Conservation (phyloP, 2,329 filamentous ascomycete genomes). For the Fusarium sp. region DNA sequence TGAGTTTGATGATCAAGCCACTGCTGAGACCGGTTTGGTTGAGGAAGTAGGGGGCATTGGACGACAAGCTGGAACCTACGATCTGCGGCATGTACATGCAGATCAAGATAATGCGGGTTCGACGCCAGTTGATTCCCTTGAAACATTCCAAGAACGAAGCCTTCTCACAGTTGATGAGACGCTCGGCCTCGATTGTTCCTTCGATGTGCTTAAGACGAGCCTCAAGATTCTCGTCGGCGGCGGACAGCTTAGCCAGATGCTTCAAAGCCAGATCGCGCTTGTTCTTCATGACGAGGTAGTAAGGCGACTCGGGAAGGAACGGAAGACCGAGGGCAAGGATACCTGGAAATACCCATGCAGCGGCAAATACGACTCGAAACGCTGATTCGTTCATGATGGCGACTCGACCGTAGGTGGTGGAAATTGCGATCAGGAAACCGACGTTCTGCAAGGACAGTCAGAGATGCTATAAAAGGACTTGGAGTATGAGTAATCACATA, state of each 20-base stretch:
- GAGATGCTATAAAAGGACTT: background rate
- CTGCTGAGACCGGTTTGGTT: no score
- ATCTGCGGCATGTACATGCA: conserved; percentile 33
- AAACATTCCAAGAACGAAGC: conserved; percentile 24
- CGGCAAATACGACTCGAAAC: conserved; percentile 21
- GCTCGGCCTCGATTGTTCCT: no score
- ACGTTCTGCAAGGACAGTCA: conserved; percentile 7
- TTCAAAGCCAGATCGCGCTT: background rate
- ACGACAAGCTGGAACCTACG: conserved; percentile 6
- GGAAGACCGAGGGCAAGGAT: conserved; percentile 22
- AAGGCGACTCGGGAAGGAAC: conserved; percentile 28
- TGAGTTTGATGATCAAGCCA: no score
- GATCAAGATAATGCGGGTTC: conserved; percentile 25
- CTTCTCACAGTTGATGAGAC: conserved; percentile 1
- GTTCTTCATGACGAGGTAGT: conserved; percentile 28
- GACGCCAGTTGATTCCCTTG: conserved; percentile 25
- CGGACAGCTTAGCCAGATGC: no score
- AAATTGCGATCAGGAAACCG: conserved; percentile 18
- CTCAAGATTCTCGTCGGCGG: no score
- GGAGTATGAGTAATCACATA: background rate
- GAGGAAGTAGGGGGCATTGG: conserved; percentile 1
- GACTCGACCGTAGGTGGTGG: conserved; percentile 14
- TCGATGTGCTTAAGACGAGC: no score
- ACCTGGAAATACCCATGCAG: conserved; percentile 21
- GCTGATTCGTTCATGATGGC: conserved; percentile 19